Evolutionary conservation across 1,284 basidiomycete genomes (phyloP).

Genomic region (Ustilago cynodontis): DNA sequence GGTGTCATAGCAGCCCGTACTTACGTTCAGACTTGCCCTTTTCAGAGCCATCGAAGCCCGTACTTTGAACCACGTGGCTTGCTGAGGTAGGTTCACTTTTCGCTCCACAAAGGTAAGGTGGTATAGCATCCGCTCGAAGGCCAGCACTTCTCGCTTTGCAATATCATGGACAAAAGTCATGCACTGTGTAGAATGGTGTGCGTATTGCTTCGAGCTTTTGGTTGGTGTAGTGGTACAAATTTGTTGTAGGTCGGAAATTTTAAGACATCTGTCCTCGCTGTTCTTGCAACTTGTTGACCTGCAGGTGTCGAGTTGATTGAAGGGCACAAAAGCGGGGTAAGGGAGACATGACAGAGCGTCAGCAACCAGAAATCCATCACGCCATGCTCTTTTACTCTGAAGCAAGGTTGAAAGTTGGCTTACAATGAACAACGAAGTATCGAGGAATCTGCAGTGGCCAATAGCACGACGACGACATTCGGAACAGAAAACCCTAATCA

Average conservation of each 20-base stretch:
- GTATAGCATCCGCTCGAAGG: too few species aligned
- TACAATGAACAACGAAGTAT: constrained; percentile 77
- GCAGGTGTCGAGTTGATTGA: constrained; percentile 3
- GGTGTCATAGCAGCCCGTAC: too few species aligned
- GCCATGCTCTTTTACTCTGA: not conserved
- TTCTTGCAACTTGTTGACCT: constrained; percentile 80
- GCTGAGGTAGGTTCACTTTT: too few species aligned
- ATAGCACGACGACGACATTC: not conserved
- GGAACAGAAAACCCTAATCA: not conserved
- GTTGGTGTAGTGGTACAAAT: constrained; percentile 27
- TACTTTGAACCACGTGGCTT: too few species aligned
- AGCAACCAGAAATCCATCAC: too few species aligned
- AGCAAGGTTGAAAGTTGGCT: constrained; percentile 6
- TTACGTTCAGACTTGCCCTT: too few species aligned
- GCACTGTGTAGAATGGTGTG: constrained; percentile 6
- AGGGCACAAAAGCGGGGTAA: not conserved
- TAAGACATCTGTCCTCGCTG: constrained; percentile 56
- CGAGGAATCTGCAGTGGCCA: constrained; percentile 78
- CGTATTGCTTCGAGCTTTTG: constrained; percentile 15
- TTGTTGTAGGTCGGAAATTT: not conserved
- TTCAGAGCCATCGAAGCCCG: too few species aligned
- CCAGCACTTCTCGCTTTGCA: too few species aligned
- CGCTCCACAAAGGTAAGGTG: too few species aligned
- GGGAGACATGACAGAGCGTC: not conserved
- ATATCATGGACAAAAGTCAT: too few species aligned